Evolutionary conservation across 1,284 basidiomycete species (phyloP).

Genomic region (Moesziomyces globuligerus): DNA sequence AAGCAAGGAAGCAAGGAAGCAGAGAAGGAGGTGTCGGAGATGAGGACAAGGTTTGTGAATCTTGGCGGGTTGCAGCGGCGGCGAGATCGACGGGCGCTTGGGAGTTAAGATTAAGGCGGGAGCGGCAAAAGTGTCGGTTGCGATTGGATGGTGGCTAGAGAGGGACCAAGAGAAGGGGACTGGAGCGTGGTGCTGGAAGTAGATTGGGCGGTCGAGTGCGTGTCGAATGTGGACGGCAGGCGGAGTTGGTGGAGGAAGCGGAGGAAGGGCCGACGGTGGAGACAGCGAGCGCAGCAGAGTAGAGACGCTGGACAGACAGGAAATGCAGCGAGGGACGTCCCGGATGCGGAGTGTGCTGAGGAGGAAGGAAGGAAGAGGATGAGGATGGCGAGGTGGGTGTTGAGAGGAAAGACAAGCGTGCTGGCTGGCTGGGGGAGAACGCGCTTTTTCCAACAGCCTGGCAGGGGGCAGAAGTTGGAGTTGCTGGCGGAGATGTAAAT

Average conservation of each 20-base stretch:
- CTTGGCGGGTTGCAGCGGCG: not conserved
- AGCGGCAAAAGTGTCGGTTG: not conserved
- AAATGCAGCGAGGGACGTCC: constrained; percentile 6
- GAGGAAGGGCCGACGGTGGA: constrained; percentile 3
- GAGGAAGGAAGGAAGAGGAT: constrained; percentile 2
- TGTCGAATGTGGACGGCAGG: not conserved
- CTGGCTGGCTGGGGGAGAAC: too few species aligned
- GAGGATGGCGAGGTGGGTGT: not conserved
- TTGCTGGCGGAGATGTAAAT: constrained; percentile 32
- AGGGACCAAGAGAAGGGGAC: not conserved
- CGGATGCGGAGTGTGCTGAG: constrained; percentile 28
- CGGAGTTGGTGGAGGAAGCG: not conserved
- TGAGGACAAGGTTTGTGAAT: constrained; percentile 25
- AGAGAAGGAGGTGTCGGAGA: constrained; percentile 20
- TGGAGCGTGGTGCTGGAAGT: not conserved
- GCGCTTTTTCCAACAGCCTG: too few species aligned
- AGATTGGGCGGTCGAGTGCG: not conserved
- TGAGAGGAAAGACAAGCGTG: constrained; percentile 21
- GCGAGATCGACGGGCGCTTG: constrained; percentile 10
- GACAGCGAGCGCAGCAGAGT: not conserved
- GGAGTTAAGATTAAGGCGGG: constrained; percentile 1
- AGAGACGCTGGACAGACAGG: not conserved
- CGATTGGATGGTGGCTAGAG: not conserved
- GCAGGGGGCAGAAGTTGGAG: too few species aligned
- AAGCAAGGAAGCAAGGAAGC: constrained; percentile 6